These are phyloP conservation scores for Scytalidium sp. DNA, from an alignment of 2,329 filamentous ascomycete genomes.

Conservation along the genomic window DNA sequence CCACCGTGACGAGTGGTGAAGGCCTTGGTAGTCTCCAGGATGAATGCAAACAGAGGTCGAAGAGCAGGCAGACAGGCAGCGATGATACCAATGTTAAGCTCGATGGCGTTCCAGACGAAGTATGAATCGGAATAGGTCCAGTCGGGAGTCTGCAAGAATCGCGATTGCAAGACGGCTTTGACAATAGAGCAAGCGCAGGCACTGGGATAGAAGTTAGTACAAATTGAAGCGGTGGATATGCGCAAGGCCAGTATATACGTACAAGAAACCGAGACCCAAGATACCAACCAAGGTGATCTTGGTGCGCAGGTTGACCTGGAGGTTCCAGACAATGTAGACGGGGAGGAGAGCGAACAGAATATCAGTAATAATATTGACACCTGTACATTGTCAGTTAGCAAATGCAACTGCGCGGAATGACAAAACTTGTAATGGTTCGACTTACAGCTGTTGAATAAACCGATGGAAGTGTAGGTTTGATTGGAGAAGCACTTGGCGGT, in stretches of 20 bases:
- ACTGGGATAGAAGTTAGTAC: conserved; percentile 17
- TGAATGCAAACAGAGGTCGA: conserved; percentile 34
- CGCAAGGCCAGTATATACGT: conserved; percentile 13
- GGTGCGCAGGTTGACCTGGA: conserved; percentile 39
- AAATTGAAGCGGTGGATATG: neutral
- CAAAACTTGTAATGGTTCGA: neutral
- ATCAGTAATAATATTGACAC: conserved; percentile 23
- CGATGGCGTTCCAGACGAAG: conserved; percentile 42
- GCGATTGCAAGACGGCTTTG: conserved; percentile 36
- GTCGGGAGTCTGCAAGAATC: conserved; percentile 31
- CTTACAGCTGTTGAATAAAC: conserved; percentile 43
- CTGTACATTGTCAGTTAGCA: conserved; percentile 5
- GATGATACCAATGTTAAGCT: conserved; percentile 40
- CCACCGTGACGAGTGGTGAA: conserved; percentile 5
- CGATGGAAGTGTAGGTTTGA: conserved; percentile 38
- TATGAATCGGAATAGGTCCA: conserved; percentile 30
- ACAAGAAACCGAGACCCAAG: conserved; percentile 21
- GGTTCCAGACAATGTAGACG: conserved; percentile 38
- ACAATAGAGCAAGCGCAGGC: conserved; percentile 40
- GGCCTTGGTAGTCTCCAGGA: conserved; percentile 23
- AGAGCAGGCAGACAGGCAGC: conserved; percentile 41
- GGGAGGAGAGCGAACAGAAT: conserved; percentile 35
- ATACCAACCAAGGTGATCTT: conserved; percentile 32
- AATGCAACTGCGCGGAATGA: neutral
- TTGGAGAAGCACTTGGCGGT: conserved; percentile 40